Conservation (phyloP, 2,329 filamentous ascomycete species). For the Aureobasidium sp. region DNA sequence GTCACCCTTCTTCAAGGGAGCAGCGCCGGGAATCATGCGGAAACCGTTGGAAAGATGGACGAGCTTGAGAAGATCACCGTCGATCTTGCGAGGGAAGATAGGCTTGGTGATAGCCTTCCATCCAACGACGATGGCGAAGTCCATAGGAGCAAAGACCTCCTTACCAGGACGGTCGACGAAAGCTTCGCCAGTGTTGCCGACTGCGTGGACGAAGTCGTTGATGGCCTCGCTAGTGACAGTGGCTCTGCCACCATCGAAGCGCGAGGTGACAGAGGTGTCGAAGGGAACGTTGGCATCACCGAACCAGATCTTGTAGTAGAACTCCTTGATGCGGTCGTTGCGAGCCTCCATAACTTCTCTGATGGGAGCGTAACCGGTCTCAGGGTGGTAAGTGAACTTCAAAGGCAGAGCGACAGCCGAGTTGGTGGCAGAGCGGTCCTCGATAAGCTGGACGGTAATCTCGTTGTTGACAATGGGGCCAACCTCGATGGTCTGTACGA, state of each 20-base stretch:
- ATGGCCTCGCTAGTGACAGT: slow-evolving; percentile 87
- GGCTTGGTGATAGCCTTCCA: slow-evolving; percentile 96
- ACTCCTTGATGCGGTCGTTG: slow-evolving; percentile 98
- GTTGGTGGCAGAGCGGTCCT: slow-evolving; percentile 80
- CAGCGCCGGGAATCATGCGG: slow-evolving; percentile 93
- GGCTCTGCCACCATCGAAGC: slow-evolving; percentile 81
- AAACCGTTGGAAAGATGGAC: slow-evolving; percentile 96
- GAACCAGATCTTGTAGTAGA: slow-evolving; percentile 98
- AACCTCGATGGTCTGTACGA: slow-evolving; percentile 81
- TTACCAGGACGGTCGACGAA: slow-evolving; percentile 95
- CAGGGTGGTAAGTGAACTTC: slow-evolving; percentile 86
- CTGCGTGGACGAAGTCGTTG: slow-evolving; percentile 97
- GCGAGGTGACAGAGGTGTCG: slow-evolving; percentile 73
- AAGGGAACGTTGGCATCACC: slow-evolving; percentile 77
- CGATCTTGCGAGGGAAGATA: slow-evolving; percentile 93
- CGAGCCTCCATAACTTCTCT: slow-evolving; percentile 91
- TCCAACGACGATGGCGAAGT: slow-evolving; percentile 48
- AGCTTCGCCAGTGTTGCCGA: slow-evolving; percentile 94
- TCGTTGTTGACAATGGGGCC: slow-evolving; percentile 66
- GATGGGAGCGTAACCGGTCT: slow-evolving; percentile 95
- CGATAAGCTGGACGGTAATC: slow-evolving; percentile 83
- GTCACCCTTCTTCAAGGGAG: slow-evolving; percentile 93
- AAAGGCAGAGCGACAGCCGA: slow-evolving; percentile 73
- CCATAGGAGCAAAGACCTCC: slow-evolving; percentile 92
- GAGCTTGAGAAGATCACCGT: slow-evolving; percentile 90